Base-by-base conservation (phyloP, 257 asterid genomes). In the Lycium barbarum region DNA sequence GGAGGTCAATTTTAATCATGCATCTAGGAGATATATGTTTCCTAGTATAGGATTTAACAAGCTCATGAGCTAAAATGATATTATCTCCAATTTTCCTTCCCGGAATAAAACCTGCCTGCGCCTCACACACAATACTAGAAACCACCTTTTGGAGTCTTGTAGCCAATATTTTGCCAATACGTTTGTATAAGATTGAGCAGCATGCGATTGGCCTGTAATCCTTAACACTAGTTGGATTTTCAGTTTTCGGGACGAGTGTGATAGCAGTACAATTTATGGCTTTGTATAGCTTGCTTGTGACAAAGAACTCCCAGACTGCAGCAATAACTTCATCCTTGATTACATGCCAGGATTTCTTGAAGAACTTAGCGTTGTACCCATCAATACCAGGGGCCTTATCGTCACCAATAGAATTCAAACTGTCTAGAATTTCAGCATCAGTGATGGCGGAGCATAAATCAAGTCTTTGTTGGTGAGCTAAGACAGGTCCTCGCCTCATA, bases 271-370 rank as follows among this genome's bases (percentile, higher is more conserved):
- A 59, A 7, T 59, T 59, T 1, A 59, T n/a, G 5, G 8, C n/a
- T 0, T 0, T 1, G 9, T 7, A 59, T 2, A 59, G 7, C 0
- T 59, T 59, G 1, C 13, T 0, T 2, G 0, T n/a, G 66, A 18
- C 18, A 9, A 59, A 3, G 66, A 59, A 59, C 3, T 59, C 33
- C n/a, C n/a, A 6, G 3, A 59, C 66, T 12, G 0, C 5, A 18
- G 0, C 33, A 7, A 0, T 59, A 59, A 1, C 66, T 18, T n/a
- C 66, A 0, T 59, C 0, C 3, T 59, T 59, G 8, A 59, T 59
- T 18, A 59, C 1, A 10, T 59, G 1, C 13, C 12, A 61, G 7
- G 67, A 2, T 9, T 61, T 61, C 67, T n/a, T n/a, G 0, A 59
- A 61, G 8, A 18, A 61, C n/a, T 7, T 0, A 8, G 9, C 67